Base-by-base conservation (phyloP, 208 protist species). In the Wallacemonas sp. region DNA sequence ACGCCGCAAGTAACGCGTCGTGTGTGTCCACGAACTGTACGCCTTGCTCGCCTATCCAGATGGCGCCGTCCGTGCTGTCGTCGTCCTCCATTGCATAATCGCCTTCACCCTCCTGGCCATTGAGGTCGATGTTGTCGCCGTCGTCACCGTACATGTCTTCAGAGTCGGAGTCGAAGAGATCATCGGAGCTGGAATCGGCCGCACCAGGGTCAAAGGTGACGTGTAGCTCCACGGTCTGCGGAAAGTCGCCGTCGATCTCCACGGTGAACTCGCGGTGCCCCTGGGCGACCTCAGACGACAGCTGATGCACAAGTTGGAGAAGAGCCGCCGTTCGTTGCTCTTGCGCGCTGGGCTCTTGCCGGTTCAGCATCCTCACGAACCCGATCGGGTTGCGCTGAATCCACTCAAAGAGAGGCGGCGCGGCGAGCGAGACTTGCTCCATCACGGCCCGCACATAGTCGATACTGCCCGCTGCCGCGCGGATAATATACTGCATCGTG, bases 321-420 rank as follows among this genome's bases (percentile, higher is more conserved):
- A 59, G 26, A 3, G 49, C 46, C 1, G 17, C 14, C 31, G 21
- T 22, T 11, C 41, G 44, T 19, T 28, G 27, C 42, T 66, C 61
- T 47, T 34, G 33, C 44, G 27, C 2, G 2, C 38, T 59, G 14
- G 62, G 51, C 51, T 24, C 34, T 12, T 26, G 12, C 9, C 49
- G 44, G 31, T 68, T 68, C 4, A 68, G 47, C 34, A 60, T 45
- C 2, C 64, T 31, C n/a, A 93, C 58, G 58, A 93, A 87, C 33
- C 70, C 55, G 44, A 64, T 60, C 27, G 80, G 60, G 38, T 90
- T 73, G 3, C 44, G 55, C 39, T 70, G 51, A 39, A 93, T 76
- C 80, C 80, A 93, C 49, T 47, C 70, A 44, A 88, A 83, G 62
- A 93, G 64, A 1, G 62, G 42, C 6, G 86, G 79, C 30, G 78